Evolutionary conservation across 2,329 filamentous ascomycete species (phyloP).

Genomic region (Sordariomycetes sp.): DNA sequence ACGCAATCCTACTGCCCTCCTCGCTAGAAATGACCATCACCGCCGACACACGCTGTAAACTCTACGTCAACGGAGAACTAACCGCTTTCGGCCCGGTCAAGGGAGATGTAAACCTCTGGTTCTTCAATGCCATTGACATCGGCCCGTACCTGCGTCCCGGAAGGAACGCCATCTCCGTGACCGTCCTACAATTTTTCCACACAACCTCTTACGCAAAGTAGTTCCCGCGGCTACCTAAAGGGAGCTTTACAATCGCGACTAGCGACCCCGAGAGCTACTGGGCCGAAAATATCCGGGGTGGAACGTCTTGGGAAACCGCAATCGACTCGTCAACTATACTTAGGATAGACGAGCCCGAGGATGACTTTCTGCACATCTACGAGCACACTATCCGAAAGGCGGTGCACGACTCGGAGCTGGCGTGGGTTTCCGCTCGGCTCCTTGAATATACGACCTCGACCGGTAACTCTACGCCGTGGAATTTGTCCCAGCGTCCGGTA

Average conservation of each 20-base stretch:
- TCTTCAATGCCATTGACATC: constrained; percentile 13
- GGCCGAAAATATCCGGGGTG: background rate
- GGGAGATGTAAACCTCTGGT: constrained; percentile 11
- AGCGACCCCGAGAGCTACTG: background rate
- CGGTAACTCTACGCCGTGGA: background rate
- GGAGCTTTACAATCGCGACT: constrained; percentile 6
- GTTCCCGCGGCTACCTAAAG: constrained; percentile 8
- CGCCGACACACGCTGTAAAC: constrained; percentile 13
- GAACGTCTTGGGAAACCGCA: constrained; percentile 5
- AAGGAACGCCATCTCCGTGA: constrained; percentile 7
- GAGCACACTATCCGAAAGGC: background rate
- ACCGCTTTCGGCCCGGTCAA: constrained; percentile 12
- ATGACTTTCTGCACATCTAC: constrained; percentile 9
- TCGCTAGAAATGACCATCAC: constrained; percentile 9
- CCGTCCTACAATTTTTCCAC: constrained; percentile 10
- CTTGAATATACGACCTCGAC: background rate
- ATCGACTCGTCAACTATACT: constrained; percentile 5
- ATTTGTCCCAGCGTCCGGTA: background rate
- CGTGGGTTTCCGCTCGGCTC: constrained; percentile 4
- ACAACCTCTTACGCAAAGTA: constrained; percentile 6
- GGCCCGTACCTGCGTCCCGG: constrained; percentile 8
- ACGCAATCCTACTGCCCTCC: background rate
- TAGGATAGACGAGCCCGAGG: constrained; percentile 7
- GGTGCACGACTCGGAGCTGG: background rate
- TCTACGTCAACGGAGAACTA: constrained; percentile 10